Conservation (phyloP, 495 filamentous ascomycete genomes). For the Lasiosphaeriaceae sp. region DNA sequence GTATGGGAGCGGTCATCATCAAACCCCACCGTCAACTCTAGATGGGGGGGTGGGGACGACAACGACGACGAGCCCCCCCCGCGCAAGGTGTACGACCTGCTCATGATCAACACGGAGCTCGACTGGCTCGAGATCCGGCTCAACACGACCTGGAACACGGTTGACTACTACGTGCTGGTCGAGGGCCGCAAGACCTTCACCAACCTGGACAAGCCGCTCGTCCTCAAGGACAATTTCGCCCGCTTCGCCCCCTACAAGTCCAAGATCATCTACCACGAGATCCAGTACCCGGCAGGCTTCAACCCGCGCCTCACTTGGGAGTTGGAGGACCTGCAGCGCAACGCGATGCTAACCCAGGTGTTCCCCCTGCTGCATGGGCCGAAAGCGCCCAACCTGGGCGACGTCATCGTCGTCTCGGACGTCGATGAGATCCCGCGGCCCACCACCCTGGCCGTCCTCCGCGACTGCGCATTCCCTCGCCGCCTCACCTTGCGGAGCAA, state of each 20-base stretch:
- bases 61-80: constrained; percentile 3
- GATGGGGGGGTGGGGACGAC: too few relatives aligned
- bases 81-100: constrained; percentile 53
- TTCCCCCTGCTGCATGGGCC: constrained; percentile 38
- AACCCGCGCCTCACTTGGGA: constrained; percentile 38
- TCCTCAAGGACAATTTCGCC: constrained; percentile 38
- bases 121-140: constrained; percentile 57
- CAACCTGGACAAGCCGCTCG: constrained; percentile 43
- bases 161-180: constrained; percentile 58
- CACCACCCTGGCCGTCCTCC: constrained; percentile 38
- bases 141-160: constrained; percentile 43
- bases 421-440: constrained; percentile 53
- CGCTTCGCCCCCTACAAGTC: constrained; percentile 39
- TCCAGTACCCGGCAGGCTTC: constrained; percentile 39
- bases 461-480: constrained; percentile 47
- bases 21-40: too few relatives aligned
- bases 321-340: constrained; percentile 48
- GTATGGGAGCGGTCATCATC: too few relatives aligned
- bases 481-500: constrained; percentile 48
- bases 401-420: constrained; percentile 46
- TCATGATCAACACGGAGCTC: constrained; percentile 53
- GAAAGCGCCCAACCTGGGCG: constrained; percentile 27
- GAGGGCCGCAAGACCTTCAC: constrained; percentile 50
- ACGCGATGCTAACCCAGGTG: constrained; percentile 47
- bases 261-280: constrained; percentile 54